These are phyloP conservation scores for Gymnopilus junonius DNA, from an alignment of 768 basidiomycete genomes.

Conservation along the genomic window DNA sequence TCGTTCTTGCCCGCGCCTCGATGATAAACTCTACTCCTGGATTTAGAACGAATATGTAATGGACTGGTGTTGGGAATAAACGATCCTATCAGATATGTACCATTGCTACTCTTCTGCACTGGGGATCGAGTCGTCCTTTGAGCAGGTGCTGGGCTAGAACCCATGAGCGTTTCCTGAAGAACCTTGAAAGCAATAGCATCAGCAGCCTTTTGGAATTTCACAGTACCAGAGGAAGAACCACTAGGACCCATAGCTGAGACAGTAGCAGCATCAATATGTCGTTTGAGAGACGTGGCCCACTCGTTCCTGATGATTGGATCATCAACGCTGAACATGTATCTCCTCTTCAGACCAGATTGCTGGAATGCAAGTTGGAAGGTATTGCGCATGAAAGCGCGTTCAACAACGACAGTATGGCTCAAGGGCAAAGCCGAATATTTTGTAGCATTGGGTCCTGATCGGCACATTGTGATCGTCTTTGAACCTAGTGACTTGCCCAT, in stretches of 20 bases:
- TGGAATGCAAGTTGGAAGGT: constrained; percentile 93
- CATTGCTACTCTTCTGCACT: constrained; percentile 17
- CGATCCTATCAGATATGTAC: constrained; percentile 12
- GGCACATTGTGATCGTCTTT: constrained; percentile 82
- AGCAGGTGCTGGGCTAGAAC: constrained; percentile 6
- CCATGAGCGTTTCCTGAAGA: constrained; percentile 82
- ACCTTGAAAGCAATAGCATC: constrained; percentile 81
- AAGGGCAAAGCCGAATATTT: constrained; percentile 82
- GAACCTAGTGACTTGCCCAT: constrained; percentile 84
- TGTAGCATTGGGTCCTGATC: constrained; percentile 82
- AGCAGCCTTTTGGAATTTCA: constrained; percentile 65
- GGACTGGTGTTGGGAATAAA: constrained; percentile 27
- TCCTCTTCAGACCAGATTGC: constrained; percentile 67
- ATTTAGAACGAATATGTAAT: constrained; percentile 64
- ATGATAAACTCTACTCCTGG: constrained; percentile 71
- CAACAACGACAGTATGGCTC: constrained; percentile 77
- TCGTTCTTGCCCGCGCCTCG: constrained; percentile 68
- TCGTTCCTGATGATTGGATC: constrained; percentile 76
- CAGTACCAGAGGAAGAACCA: constrained; percentile 39
- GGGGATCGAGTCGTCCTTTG: constrained; percentile 23
- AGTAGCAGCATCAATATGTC: constrained; percentile 61
- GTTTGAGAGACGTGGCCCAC: constrained; percentile 72
- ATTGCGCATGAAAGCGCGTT: constrained; percentile 95
- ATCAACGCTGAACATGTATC: constrained; percentile 95
- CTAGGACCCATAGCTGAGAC: constrained; percentile 30